These are phyloP conservation scores for Cryphonectria carpinicola DNA, from an alignment of 2,329 filamentous ascomycete species.

Conservation along the genomic window DNA sequence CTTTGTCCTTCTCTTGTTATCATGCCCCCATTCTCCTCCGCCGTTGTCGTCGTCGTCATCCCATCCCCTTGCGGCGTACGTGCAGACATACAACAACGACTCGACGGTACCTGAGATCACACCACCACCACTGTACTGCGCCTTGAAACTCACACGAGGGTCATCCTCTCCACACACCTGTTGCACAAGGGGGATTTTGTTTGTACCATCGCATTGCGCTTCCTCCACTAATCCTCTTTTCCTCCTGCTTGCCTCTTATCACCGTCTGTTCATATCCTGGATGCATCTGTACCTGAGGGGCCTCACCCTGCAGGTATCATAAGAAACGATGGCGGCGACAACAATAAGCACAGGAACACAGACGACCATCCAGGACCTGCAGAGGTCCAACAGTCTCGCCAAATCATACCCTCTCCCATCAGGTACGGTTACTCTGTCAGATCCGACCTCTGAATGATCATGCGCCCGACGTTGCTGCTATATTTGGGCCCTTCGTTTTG, in stretches of 20 bases:
- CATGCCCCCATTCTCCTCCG: conserved; percentile 5
- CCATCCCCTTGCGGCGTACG: background rate
- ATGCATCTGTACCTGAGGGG: background rate
- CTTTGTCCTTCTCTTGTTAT: background rate
- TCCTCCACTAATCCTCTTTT: background rate
- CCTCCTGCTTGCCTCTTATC: background rate
- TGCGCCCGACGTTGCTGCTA: background rate
- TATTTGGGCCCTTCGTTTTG: background rate
- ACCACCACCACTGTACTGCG: background rate
- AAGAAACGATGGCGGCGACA: conserved; percentile 25
- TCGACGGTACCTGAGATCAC: conserved; percentile 6
- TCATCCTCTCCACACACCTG: background rate
- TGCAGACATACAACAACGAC: background rate
- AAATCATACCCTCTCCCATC: conserved; percentile 12
- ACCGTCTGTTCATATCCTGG: background rate
- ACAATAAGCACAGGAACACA: conserved; percentile 27
- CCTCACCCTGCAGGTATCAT: background rate
- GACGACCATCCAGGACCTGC: conserved; percentile 26
- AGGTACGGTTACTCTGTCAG: conserved; percentile 22
- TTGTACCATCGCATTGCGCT: background rate
- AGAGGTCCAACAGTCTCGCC: conserved; percentile 7
- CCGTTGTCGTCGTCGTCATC: background rate
- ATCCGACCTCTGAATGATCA: background rate
- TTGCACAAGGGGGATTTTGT: background rate
- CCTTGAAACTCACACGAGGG: conserved; percentile 6